Evolutionary conservation across 176 grass and related monocot genomes (phyloP), one percentile per base, ranked within the genome.

Genomic region (Avena eriantha): DNA sequence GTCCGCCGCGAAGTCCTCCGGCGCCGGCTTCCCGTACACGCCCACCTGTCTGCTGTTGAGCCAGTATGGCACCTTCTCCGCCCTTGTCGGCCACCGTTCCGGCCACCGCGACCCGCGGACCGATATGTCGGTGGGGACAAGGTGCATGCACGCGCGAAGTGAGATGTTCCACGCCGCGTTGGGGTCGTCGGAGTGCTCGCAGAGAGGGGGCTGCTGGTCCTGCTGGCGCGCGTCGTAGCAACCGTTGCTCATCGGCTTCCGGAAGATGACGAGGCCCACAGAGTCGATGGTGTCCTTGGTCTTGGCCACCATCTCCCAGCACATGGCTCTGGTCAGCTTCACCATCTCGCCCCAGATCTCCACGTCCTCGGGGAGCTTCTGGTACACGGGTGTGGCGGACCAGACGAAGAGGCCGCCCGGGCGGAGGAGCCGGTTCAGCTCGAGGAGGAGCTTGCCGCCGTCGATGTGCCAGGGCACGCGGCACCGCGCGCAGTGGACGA

Each of bases 91-190:
- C 97, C 97, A 99, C 51, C 5, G 49, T 73, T 63, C 88, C 81
- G 97, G 97, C 97, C 97, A 99, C 23, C 79, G 82, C 0, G 94
- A 69, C 1, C 94, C 97, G 0, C 92, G 92, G 13, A 59, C 69
- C 19, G 80, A 13, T 18, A 74, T 45, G 68, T 86, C 86, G 36
- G 43, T 61, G 1, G 94, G 94, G 35, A 96, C 33, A 0, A 85
- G 92, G 80, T 99, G 94, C 90, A 96, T 94, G 83, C 97, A 99
- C 77, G 97, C 94, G 69, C 93, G 87, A 67, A 99, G 65, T 8
- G 87, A 59, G 31, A 99, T 92, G 89, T 99, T 99, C 97, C 96
- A 99, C 13, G 97, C 97, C 10, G 97, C 97, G 74, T 94, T 94
- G 11, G 92, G 92, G 10, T 96, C 97, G 80, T 99, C 97, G n/a